Conservation (phyloP, 441 rosid species). For the Rhodomyrtus psidioides region DNA sequence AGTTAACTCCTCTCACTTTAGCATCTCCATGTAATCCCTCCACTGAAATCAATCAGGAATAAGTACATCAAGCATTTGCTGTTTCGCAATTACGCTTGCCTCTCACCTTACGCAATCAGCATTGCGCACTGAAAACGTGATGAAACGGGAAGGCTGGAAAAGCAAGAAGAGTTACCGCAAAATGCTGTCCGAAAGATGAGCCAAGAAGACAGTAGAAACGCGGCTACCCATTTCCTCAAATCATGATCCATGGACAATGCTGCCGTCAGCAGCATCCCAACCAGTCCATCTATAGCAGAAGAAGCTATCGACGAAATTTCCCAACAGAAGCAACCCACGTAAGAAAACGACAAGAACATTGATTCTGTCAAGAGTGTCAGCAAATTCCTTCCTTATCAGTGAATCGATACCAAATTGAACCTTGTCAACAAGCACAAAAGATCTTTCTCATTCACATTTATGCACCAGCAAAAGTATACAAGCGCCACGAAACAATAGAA, state of each 20-base stretch:
- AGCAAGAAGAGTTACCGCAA: slow-evolving; percentile 26
- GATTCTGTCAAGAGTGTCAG: background rate
- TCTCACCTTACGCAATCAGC: background rate
- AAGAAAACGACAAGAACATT: background rate
- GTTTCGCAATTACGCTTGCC: background rate
- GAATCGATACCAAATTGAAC: slow-evolving; percentile 40
- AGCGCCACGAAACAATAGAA: background rate
- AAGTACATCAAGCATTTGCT: background rate
- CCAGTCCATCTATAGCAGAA: slow-evolving; percentile 15
- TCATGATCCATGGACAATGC: slow-evolving; percentile 53
- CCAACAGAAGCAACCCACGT: slow-evolving; percentile 5
- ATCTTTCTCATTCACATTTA: background rate
- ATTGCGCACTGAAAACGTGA: background rate
- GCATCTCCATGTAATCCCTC: slow-evolving; percentile 46
- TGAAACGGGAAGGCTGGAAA: background rate
- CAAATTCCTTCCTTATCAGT: slow-evolving; percentile 35
- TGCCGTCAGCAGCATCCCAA: slow-evolving; percentile 15
- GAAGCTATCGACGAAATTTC: no score
- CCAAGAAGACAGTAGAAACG: slow-evolving; percentile 37
- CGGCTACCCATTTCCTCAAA: slow-evolving; percentile 39
- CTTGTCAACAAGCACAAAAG: slow-evolving; percentile 29
- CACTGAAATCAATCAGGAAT: slow-evolving; percentile 24
- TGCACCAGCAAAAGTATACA: background rate
- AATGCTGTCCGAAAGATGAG: slow-evolving; percentile 21
- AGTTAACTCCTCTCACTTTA: slow-evolving; percentile 69